A percentile compares a stretch with the other conserved stretches of the same genome.
These are phyloP conservation scores for Ceratobasidium sp. DNA, from an alignment of 1,284 basidiomycete genomes.

Conservation along the genomic window DNA sequence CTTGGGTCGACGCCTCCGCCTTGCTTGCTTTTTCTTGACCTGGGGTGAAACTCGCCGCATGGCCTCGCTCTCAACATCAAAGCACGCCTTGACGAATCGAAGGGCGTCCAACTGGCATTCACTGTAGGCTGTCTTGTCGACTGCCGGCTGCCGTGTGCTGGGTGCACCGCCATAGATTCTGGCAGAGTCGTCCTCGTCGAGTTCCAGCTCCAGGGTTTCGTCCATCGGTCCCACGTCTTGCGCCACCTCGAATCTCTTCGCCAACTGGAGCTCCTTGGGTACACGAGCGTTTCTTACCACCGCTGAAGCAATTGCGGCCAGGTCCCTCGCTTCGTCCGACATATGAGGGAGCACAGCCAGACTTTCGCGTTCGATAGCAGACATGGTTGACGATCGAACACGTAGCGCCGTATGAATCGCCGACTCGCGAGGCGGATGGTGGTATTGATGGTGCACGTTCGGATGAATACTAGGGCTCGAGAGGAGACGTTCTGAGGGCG, in stretches of 20 bases:
- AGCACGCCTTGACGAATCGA: slow-evolving; percentile 64
- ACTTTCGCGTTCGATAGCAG: slow-evolving; percentile 68
- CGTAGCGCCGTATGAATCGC: slow-evolving; percentile 56
- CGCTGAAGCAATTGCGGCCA: slow-evolving; percentile 75
- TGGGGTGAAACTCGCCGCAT: slow-evolving; percentile 58
- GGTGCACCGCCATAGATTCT: not conserved
- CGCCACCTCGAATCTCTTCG: not conserved
- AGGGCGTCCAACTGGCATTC: not conserved
- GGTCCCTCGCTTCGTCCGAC: slow-evolving; percentile 72
- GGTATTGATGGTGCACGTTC: slow-evolving; percentile 44
- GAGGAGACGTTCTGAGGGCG: slow-evolving; percentile 54
- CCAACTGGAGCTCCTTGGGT: not conserved
- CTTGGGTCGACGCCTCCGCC: slow-evolving; percentile 19
- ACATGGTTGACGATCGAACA: slow-evolving; percentile 60
- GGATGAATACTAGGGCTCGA: slow-evolving; percentile 45
- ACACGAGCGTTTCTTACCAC: slow-evolving; percentile 63
- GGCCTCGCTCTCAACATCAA: slow-evolving; percentile 75
- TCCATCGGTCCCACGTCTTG: slow-evolving; percentile 9
- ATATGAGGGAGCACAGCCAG: slow-evolving; percentile 72
- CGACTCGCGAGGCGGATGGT: slow-evolving; percentile 45
- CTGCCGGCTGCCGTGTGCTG: not conserved
- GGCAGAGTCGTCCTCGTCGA: not conserved
- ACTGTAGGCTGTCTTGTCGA: not conserved
- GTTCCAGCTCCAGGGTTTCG: slow-evolving; percentile 5
- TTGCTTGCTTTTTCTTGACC: slow-evolving; percentile 9